Base-by-base conservation (phyloP, 2,329 filamentous ascomycete species). In the Colletotrichum aenigma region DNA sequence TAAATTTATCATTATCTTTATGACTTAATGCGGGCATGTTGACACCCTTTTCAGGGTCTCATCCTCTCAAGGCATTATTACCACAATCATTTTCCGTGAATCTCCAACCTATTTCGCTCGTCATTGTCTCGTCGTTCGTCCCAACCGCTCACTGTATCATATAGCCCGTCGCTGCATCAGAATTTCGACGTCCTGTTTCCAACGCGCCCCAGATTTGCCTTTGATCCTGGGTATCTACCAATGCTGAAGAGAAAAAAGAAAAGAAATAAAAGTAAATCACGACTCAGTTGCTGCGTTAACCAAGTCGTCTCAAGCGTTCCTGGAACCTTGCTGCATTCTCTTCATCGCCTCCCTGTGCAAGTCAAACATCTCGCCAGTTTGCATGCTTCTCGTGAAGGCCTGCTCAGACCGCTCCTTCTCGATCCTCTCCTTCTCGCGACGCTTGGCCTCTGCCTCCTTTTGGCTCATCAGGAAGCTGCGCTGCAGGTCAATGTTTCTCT, bases 341-440 rank as follows among this genome's bases (percentile, higher is more conserved):
- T 94, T 89, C 90, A 98, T 90, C 1, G 94, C 94, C 77, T 96
- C 93, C 24, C 94, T 90, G 83, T 98, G 96, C 26, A 93, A 89
- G 61, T 94, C 93, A 67, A 94, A 87, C 87, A 98, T 90, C 77
- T 94, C 91, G 0, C 93, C 93, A 18, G 91, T 92, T 70, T 95
- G 89, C 94, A 97, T 97, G 78, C 91, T 89, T 82, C 93, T 91
- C 78, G 95, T 94, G 79, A 95, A 92, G 48, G 89, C 89, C 66
- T 90, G 90, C 16, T 94, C 92, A 7, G 88, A 87, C 70, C 90
- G 87, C 77, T 91, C 89, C 78, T 89, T 90, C 65, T 90, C 91
- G 56, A 87, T 85, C 71, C 89, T 88, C 79, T 92, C 90, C 80
- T 89, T 87, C 81, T 93, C 90, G 68, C 89, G 88, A 67, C 89